Evolutionary conservation across 2,329 filamentous ascomycete species (phyloP), one percentile per base, ranked within the genome.

Genomic region (Clarireedia monteithiana): DNA sequence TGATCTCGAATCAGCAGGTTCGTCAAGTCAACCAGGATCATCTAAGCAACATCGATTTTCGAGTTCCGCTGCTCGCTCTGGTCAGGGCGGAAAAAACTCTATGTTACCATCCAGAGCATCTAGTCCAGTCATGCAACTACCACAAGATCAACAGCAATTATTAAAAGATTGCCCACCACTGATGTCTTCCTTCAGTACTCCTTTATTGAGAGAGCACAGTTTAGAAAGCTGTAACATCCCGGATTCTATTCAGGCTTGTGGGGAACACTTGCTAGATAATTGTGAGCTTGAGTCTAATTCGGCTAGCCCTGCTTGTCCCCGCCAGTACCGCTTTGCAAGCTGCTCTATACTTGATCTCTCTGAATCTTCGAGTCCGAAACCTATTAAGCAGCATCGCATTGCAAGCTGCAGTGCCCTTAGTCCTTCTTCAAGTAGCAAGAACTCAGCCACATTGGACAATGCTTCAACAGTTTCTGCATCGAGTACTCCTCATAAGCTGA

Each of bases 221-320:
- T 14, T 58, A 20, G 40, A 42, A 14, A 55, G 53, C 27, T 58
- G 52, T 48, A 51, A 47, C 9, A 38, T 50, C 17, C 50, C 53
- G 6, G 15, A 42, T n/a, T 42, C 39, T 7, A 15, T 20, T 15
- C 3, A 7, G 15, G 6, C 39, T n/a, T 42, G 39, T 15, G 39
- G 9, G 17, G 39, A 42, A 20, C 39, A 42, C 17, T 42, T 20
- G 17, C 39, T 42, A 7, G n/a, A 20, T 20, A n/a, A 42, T 3
- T 42, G 39, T 4, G 39, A n/a, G 7, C 15, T 42, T 10, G 39
- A 42, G 9, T 42, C 39, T 9, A 15, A 5, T 7, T n/a, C 14
- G 17, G 39, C 17, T 42, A 42, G 39, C 17, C 39, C 39, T n/a
- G 17, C 6, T 42, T 2, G 3, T 6, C 15, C 9, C 39, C 39